Conservation (phyloP, 2,329 filamentous ascomycete species). For the Aspergillus niger region DNA sequence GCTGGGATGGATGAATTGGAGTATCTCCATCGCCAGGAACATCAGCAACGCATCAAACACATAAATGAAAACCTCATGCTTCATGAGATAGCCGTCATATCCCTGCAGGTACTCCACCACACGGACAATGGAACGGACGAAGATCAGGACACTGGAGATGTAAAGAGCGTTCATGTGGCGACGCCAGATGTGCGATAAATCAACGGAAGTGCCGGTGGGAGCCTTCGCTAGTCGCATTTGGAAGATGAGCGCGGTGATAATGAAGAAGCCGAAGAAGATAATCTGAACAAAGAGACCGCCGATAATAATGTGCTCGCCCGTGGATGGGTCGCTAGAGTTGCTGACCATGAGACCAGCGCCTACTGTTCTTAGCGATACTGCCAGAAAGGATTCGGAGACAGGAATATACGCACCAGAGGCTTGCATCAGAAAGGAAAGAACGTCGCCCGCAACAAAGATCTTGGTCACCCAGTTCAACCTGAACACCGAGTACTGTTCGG, state of each 20-base stretch:
- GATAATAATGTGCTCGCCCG: slow-evolving; percentile 32
- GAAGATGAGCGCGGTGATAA: slow-evolving; percentile 28
- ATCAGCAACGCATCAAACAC: slow-evolving; percentile 37
- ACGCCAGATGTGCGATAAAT: slow-evolving; percentile 35
- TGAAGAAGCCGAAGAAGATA: slow-evolving; percentile 34
- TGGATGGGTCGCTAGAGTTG: slow-evolving; percentile 17
- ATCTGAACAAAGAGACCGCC: slow-evolving; percentile 37
- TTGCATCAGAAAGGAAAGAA: slow-evolving; percentile 37
- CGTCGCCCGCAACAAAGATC: slow-evolving; percentile 35
- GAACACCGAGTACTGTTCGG: slow-evolving; percentile 26
- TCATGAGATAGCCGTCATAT: slow-evolving; percentile 33
- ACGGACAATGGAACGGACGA: slow-evolving; percentile 34
- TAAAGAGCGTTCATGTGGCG: slow-evolving; percentile 37
- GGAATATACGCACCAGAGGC: slow-evolving; percentile 24
- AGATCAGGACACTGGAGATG: slow-evolving; percentile 28
- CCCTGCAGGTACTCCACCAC: slow-evolving; percentile 36
- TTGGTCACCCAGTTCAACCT: slow-evolving; percentile 29
- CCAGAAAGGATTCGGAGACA: too few relatives aligned
- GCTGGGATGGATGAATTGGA: slow-evolving; percentile 29
- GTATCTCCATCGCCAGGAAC: slow-evolving; percentile 26
- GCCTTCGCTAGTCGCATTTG: slow-evolving; percentile 30
- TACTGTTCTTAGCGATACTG: slow-evolving; percentile 9
- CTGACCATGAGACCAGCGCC: slow-evolving; percentile 31
- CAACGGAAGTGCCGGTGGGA: slow-evolving; percentile 30
- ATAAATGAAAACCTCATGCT: slow-evolving; percentile 35